These are phyloP conservation scores for Daphne laureola DNA, from an alignment of 441 rosid genomes.

Conservation along the genomic window DNA sequence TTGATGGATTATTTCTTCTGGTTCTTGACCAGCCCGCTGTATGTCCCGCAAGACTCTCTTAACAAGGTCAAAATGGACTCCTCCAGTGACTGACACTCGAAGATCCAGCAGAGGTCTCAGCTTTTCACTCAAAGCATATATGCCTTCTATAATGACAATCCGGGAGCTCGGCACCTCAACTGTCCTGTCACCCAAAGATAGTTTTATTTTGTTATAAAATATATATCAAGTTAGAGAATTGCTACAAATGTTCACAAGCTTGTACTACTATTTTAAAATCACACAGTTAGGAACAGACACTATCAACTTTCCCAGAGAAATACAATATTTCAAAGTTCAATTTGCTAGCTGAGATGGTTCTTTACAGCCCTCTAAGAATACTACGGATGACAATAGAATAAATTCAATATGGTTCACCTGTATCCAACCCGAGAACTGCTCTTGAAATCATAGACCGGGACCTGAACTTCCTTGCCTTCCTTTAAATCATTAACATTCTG, in stretches of 20 bases:
- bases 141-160: conserved; percentile 88
- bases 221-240: no score
- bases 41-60: conserved; percentile 94
- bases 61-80: conserved; percentile 99
- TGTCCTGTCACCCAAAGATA: conserved; percentile 43
- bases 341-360: conserved; percentile 1
- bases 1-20: conserved; percentile 95
- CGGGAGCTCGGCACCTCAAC: conserved; percentile 89
- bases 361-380: conserved; percentile 9
- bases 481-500: conserved; percentile 72
- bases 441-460: conserved; percentile 94
- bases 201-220: conserved; percentile 10
- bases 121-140: conserved; percentile 88
- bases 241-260: neutral
- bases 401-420: conserved; percentile 33
- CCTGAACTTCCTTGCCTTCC: conserved; percentile 68
- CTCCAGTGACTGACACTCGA: conserved; percentile 87
- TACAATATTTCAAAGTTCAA: neutral
- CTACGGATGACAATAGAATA: neutral
- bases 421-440: conserved; percentile 84
- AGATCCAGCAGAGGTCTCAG: conserved; percentile 85
- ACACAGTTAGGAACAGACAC: neutral
- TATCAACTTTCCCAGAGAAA: no score
- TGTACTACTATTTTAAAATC: conserved; percentile 1
- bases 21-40: conserved; percentile 98